phyloP scores from a whole-genome alignment of 257 asterid species.

The Penstemon eatonii region DNA sequence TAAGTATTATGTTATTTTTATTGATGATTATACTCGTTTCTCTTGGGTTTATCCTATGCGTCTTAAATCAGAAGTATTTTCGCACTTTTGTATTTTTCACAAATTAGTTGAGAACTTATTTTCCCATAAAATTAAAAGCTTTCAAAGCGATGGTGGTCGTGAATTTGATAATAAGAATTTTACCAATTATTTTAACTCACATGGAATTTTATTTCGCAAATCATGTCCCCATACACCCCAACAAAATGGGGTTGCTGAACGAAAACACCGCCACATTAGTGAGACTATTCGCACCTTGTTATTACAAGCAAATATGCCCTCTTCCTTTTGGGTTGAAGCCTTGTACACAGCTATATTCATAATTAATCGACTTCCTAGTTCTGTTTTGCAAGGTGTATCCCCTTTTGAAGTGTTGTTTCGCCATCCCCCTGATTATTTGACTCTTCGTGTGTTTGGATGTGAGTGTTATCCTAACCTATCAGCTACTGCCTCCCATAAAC shows the following conservation, averaged over 20 bases:
- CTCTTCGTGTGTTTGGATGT: not conserved
- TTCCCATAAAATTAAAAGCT: not conserved
- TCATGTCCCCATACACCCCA: not conserved
- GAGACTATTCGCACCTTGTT: not conserved
- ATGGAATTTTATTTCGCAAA: too few relatives aligned
- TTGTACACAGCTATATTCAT: not conserved
- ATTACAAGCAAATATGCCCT: not conserved
- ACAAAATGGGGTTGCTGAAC: not conserved
- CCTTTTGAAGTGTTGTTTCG: not conserved
- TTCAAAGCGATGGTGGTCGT: not conserved
- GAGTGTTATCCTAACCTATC: not conserved
- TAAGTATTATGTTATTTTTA: not conserved
- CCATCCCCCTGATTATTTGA: not conserved
- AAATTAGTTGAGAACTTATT: not conserved
- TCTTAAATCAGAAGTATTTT: not conserved
- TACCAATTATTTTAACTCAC: not conserved
- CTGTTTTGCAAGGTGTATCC: not conserved
- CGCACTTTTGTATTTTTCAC: not conserved
- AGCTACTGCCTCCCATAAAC: too few relatives aligned
- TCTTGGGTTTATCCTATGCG: not conserved
- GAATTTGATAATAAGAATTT: not conserved
- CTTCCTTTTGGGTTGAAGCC: not conserved
- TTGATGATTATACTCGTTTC: not conserved
- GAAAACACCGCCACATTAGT: not conserved
- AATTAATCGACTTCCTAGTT: not conserved